Conservation (phyloP, 208 protist species). For the Leishmania arabica region DNA sequence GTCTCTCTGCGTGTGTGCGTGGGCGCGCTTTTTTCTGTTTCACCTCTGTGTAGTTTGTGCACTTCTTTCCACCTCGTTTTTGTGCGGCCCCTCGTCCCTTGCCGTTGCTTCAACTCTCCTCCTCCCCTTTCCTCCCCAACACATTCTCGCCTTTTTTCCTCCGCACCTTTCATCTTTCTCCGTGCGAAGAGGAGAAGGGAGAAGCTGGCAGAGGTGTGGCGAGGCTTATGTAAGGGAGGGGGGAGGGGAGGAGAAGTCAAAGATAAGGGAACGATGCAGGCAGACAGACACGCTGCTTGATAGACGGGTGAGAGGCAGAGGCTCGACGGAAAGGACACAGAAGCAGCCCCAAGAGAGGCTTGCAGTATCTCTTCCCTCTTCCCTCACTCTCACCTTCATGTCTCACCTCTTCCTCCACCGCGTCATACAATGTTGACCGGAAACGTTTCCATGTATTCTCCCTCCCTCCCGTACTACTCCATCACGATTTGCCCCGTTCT, state of each 20-base stretch:
- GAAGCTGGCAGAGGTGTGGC: background rate
- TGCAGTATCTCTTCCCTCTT: background rate
- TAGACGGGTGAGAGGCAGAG: background rate
- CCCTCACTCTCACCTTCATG: background rate
- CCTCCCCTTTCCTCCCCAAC: background rate
- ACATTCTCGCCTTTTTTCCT: background rate
- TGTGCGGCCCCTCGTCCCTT: too few relatives aligned
- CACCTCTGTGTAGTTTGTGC: background rate
- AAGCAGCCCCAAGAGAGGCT: background rate
- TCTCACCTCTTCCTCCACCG: background rate
- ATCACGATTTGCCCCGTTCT: background rate
- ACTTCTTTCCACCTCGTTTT: too few relatives aligned
- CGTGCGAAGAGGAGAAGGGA: background rate
- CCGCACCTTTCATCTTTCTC: conserved; percentile 1
- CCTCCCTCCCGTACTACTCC: background rate
- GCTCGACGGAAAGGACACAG: background rate
- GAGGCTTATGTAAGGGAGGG: background rate
- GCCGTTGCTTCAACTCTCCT: background rate
- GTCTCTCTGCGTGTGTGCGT: background rate
- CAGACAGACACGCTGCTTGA: background rate
- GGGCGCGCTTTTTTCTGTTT: conserved; percentile 5
- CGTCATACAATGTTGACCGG: background rate
- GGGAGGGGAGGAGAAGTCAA: background rate
- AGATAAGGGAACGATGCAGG: background rate
- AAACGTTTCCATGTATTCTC: background rate